These are phyloP conservation scores for Taphrina pruni DNA, from an alignment of 1,139 yeast genomes.

Conservation along the genomic window DNA sequence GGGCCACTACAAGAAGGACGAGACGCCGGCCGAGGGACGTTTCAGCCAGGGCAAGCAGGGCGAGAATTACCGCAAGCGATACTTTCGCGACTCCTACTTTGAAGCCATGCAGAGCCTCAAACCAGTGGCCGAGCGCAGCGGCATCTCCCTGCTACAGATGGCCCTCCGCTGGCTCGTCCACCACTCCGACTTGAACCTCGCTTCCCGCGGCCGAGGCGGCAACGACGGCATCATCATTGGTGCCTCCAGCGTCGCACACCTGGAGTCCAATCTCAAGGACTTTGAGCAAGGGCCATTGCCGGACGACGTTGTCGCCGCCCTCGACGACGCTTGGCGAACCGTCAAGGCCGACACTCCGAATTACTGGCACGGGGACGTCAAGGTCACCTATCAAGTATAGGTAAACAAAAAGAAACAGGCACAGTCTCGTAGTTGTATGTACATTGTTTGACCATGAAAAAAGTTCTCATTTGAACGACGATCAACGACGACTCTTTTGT, in stretches of 20 bases:
- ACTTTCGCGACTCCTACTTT: conserved; percentile 46
- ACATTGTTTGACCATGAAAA: background rate
- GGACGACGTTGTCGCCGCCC: conserved; percentile 45
- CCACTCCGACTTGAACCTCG: conserved; percentile 46
- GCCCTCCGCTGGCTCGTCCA: conserved; percentile 49
- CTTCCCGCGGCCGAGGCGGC: conserved; percentile 41
- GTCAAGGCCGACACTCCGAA: conserved; percentile 48
- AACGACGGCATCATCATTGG: conserved; percentile 49
- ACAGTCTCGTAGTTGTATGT: background rate
- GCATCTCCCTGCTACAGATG: conserved; percentile 46
- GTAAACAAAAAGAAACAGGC: background rate
- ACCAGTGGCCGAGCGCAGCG: conserved; percentile 46
- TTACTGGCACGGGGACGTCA: conserved; percentile 44
- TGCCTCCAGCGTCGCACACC: conserved; percentile 47
- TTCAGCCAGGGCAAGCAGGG: conserved; percentile 46
- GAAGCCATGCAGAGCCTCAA: conserved; percentile 47
- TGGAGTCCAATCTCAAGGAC: conserved; percentile 46
- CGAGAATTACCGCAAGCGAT: conserved; percentile 45
- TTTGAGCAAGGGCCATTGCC: conserved; percentile 47
- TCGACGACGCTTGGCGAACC: conserved; percentile 48
- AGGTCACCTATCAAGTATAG: conserved; percentile 52
- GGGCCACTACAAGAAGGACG: conserved; percentile 44
- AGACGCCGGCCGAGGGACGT: conserved; percentile 46
- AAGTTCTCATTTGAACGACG: background rate
- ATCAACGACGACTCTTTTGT: conserved; percentile 51